Base-by-base conservation (phyloP, 2,329 filamentous ascomycete genomes). In the Eurotiales sp. region DNA sequence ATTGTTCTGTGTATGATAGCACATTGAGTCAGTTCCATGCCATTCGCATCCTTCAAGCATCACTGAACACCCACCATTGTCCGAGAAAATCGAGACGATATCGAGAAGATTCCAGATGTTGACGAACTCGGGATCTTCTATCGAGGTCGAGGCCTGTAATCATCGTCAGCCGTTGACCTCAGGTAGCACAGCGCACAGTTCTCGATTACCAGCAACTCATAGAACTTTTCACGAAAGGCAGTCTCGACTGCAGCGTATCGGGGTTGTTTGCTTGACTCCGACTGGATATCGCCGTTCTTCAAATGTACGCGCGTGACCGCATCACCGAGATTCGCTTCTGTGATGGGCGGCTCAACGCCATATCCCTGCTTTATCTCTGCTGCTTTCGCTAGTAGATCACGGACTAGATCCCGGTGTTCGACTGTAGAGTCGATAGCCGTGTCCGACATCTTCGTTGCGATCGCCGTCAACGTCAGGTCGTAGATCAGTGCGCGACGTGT, bases 41-140 rank as follows among this genome's bases (percentile, higher is more conserved):
- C 40, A 32, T 36, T 39, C 15, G 12, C 27, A 25, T n/a, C 11
- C 17, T 4, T 30, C 22, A 43, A 11, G n/a, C 30, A 27, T 27
- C 15, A 29, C 19, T n/a, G 25, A 14, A 41, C 21, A 84, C 73
- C 79, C 79, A 76, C 86, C 87, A 65, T 85, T 82, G 64, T 96
- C 92, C 54, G 90, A 91, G 55, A 95, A 84, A 32, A 95, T 84
- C 1, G 88, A 86, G n/a, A 96, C 77, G 37, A 97, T 84, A 65
- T 99, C 95, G 52, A 99, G 81, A 4, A 99, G 77, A 64, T 96
- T 93, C 92, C 92, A 99, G 56, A 97, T 82, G 54, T 84, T 81
- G 45, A 90, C 84, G 63, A 96, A 96, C 1, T 81, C 78, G 37
- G 88, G 83, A 22, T 88, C 83, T 32, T 90, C 81, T 59, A 96